A percentile compares a stretch with the other conserved stretches of the same genome.
These are phyloP conservation scores for Arthroderma sp. DNA, from an alignment of 2,329 filamentous ascomycete genomes.

Conservation along the genomic window DNA sequence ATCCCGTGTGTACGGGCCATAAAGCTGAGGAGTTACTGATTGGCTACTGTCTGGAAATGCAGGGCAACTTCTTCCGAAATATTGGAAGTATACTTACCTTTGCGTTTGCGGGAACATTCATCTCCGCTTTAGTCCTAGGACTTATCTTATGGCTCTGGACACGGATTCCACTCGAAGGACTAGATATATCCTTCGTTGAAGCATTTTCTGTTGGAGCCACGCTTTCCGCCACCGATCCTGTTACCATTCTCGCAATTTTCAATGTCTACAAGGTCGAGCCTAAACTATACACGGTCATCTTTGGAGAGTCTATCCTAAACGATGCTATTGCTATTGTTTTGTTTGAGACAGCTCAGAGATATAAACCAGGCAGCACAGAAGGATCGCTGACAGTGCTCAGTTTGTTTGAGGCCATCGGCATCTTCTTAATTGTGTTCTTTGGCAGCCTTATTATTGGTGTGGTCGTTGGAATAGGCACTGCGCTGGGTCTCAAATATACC, in stretches of 20 bases:
- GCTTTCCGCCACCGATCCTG: conserved; percentile 89
- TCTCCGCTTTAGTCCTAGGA: conserved; percentile 90
- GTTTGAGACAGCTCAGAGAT: conserved; percentile 93
- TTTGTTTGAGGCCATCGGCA: conserved; percentile 80
- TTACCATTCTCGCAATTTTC: conserved; percentile 97
- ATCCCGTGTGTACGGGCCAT: neutral
- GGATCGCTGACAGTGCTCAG: conserved; percentile 64
- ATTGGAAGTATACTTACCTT: conserved; percentile 96
- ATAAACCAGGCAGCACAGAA: conserved; percentile 60
- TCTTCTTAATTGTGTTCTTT: conserved; percentile 94
- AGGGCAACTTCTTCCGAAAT: conserved; percentile 95
- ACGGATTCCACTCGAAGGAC: conserved; percentile 68
- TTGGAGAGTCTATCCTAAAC: conserved; percentile 95
- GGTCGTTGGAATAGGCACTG: conserved; percentile 72
- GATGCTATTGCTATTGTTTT: conserved; percentile 97
- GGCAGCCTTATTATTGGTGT: conserved; percentile 84
- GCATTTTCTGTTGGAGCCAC: conserved; percentile 95
- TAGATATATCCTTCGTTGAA: conserved; percentile 84
- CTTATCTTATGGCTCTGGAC: conserved; percentile 83
- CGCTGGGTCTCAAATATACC: conserved; percentile 84
- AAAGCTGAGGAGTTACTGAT: neutral
- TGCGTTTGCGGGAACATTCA: conserved; percentile 91
- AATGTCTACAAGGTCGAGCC: conserved; percentile 99
- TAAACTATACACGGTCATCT: conserved; percentile 96
- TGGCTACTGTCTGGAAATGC: neutral